Percentiles rank a stretch among this genome's conserved stretches.
Evolutionary conservation across 2,329 filamentous ascomycete species (phyloP).

Genomic region (Chaetomium globosum): DNA sequence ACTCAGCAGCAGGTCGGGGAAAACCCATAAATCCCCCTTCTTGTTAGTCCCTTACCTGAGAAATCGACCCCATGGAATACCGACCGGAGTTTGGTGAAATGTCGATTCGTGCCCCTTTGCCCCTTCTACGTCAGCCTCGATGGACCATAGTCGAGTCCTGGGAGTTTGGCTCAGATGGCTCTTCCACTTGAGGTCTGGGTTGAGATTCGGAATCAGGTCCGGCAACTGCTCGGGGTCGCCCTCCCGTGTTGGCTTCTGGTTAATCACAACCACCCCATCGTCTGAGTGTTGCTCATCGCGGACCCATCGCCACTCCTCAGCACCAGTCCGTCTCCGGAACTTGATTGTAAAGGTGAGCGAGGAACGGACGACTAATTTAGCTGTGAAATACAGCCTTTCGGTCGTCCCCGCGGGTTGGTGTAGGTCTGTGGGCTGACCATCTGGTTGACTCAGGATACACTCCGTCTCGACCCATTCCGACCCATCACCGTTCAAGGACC

Average conservation of each 20-base stretch:
- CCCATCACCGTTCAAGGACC: conserved; percentile 57
- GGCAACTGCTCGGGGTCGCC: conserved; percentile 48
- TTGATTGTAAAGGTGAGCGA: conserved; percentile 70
- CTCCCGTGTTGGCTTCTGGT: conserved; percentile 40
- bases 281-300: conserved; percentile 63
- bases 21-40: neutral
- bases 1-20: neutral
- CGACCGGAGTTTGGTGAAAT: conserved; percentile 60
- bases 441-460: conserved; percentile 39
- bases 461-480: conserved; percentile 58
- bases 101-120: conserved; percentile 62
- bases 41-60: conserved; percentile 50
- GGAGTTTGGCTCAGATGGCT: conserved; percentile 66
- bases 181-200: conserved; percentile 57
- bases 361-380: conserved; percentile 51
- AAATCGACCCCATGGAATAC: conserved; percentile 61
- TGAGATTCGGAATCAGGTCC: conserved; percentile 61
- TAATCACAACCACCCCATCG: conserved; percentile 66
- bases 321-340: conserved; percentile 55
- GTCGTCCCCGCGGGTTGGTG: conserved; percentile 45
- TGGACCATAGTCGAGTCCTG: conserved; percentile 69
- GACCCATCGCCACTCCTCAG: conserved; percentile 69
- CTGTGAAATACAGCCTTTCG: conserved; percentile 57
- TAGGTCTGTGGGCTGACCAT: conserved; percentile 54
- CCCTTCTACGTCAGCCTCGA: conserved; percentile 59